Evolutionary conservation across 163 green algal genomes (phyloP), one percentile per base, ranked within the genome.

Genomic region (Volvox carteri): DNA sequence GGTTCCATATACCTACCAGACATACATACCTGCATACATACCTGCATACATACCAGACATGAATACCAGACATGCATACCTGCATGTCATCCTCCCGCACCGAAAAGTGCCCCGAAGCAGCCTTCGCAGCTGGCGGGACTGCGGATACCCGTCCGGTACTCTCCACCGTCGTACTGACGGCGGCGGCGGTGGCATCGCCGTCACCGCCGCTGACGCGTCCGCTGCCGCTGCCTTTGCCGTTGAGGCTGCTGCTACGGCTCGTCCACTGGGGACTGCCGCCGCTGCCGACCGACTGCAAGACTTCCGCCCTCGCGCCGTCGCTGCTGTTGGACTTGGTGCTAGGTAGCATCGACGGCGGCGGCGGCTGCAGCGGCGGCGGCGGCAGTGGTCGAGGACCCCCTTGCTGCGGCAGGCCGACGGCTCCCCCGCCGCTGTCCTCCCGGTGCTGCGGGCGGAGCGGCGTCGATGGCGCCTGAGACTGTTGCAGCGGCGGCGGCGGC

Each of bases 141-240:
- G 54, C 54, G 19, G 54, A 12, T 65, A 65, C 5, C 5, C n/a
- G n/a, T n/a, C n/a, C 4, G 8, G 54, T 19, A 65, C 28, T 65
- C 54, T n/a, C 5, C 25, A 11, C 4, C 28, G 54, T 12, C 5
- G 8, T 12, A 19, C 54, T 7, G 54, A 65, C 62, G n/a, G 37
- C 62, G 62, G 37, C 62, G 58, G 23, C 19, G 65, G 65, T 75
- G 65, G n/a, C 30, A 6, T 5, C 33, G 65, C n/a, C 65, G 67
- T 33, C 67, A 28, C 3, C 67, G 67, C 33, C 67, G 67, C 3
- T 12, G 8, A 12, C 33, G 28, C 39, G 18, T 39, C 39, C 39
- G 70, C 41, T 21, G 70, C 73, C 73, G 35, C 44, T 23, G 74
- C 74, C 46, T 8, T 48, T 67, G 58, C 58, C 58, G 78, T n/a